Base-by-base conservation (phyloP, 106 monocot species). In the Amphibolis antarctica region DNA sequence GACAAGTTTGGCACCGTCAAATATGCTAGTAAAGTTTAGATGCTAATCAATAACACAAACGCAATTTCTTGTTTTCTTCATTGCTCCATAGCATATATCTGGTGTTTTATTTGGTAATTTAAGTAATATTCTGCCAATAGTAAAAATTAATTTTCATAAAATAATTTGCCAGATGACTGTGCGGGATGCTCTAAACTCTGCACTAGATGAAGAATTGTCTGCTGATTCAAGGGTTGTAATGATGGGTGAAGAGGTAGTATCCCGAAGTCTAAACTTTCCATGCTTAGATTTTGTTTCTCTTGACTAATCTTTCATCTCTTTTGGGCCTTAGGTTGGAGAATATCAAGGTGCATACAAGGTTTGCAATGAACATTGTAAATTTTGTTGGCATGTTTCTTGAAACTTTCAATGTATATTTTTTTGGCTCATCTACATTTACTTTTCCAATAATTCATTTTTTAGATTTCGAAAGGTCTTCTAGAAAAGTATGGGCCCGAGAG, bases 311-410 rank as follows among this genome's bases (percentile, higher is more conserved):
- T 51, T 72, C 56, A 30, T 29, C 55, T 9, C 22, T 54, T 46
- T 43, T 28, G 5, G 45, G 47, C 60, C 76, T 45, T 61, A 98
- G 96, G 98, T 99, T 71, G 98, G 98, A 22, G 98, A 99, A 66
- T 99, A 92, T 63, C 91, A 99, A 76, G 98, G 98, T 65, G 98
- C 98, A 42, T 99, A 99, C 66, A 99, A 99, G 87, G 91, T 86
- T 18, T 73, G 73, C 25, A 26, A 15, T 19, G 21, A 25, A 59
- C 15, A 59, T 51, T 23, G 26, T 28, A 20, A 19, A 46, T 21
- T 59, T 4, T 53, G 27, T 25, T 63, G 20, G 42, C 4, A 31
- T 62, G 12, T 15, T 43, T 0, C 42, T 45, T 26, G 48, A 9
- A 5, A 18, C 73, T 15, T 50, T 42, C 56, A 23, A 42, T 10